phyloP scores from a whole-genome alignment of 495 filamentous ascomycete species.

The Hypoxylon crocopeplum region DNA sequence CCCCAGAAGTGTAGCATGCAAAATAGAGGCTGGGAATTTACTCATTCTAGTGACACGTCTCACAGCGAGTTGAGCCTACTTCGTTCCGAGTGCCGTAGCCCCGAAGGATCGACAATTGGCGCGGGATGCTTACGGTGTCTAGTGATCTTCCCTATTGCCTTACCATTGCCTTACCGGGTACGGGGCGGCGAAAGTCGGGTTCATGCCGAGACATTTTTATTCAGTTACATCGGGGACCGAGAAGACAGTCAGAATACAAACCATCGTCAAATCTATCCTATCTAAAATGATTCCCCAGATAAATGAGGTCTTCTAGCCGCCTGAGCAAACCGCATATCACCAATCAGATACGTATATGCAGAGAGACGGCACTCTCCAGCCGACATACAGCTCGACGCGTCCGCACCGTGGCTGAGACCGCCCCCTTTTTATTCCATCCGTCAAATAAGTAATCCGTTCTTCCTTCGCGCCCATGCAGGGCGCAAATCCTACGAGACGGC shows the following conservation, averaged over 20 bases:
- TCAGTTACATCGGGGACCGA: conserved; percentile 12
- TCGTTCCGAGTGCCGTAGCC: conserved; percentile 12
- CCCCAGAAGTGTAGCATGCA: conserved; percentile 22
- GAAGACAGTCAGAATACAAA: neutral
- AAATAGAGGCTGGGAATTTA: neutral
- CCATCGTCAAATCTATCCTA: no score
- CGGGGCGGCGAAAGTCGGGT: conserved; percentile 14
- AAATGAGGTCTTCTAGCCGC: no score
- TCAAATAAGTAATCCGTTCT: neutral
- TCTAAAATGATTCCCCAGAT: no score
- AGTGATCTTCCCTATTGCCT: conserved; percentile 5
- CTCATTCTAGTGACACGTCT: conserved; percentile 30
- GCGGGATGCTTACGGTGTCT: conserved; percentile 22
- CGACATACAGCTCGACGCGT: conserved; percentile 16
- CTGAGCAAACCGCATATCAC: neutral
- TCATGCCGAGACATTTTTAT: conserved; percentile 17
- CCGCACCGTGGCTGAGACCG: conserved; percentile 32
- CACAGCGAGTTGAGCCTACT: conserved; percentile 12
- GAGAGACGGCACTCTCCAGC: conserved; percentile 8
- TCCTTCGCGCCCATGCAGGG: conserved; percentile 5
- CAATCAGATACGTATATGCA: conserved; percentile 4
- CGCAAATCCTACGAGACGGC: conserved; percentile 11
- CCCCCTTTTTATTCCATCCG: conserved; percentile 11
- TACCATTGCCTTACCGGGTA: conserved; percentile 3
- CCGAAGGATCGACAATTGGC: conserved; percentile 24